Evolutionary conservation across 352 stramenopile species (phyloP), one percentile per base, ranked within the genome.

Genomic region (Poterioochromonas sp.): DNA sequence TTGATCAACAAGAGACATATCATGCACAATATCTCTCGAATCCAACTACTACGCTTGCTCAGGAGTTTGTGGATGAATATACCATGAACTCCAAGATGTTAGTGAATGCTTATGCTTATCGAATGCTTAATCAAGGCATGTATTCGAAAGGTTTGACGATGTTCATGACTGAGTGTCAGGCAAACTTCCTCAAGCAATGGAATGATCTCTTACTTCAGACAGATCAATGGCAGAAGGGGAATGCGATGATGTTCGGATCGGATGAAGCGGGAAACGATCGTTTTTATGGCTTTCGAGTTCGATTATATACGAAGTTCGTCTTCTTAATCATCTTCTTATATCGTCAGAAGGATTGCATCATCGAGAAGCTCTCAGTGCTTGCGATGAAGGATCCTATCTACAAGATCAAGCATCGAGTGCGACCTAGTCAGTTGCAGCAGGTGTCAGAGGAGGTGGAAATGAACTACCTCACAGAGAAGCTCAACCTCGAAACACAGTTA

Each of bases 281-380:
- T 34, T 78, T 78, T 49, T 40, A 12, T 44, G 71, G 71, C 15
- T 78, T 78, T 69, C 15, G 71, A 44, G 35, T 15, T 53, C 71
- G 71, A 8, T 51, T 78, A 29, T 29, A 26, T 8, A 44, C 18
- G 15, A 78, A 65, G 35, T 53, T 54, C 47, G 8, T 5, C 26
- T 78, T 29, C 0, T 0, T 78, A 20, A 49, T 37, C 8, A 43
- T 1, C 34, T 69, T 39, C 47, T 51, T 78, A 2, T 35, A 20
- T 29, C 20, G 8, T 5, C 26, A 65, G 47, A 40, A 78, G 3
- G 15, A 18, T 2, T 1, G 39, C 1, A 39, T 78, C 3, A 44
- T 39, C 2, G 41, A 78, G 39, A 3, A 78, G 44, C 18, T 78
- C 8, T 40, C 43, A 69, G 44, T 2, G 8, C 47, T 47, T 12